Conservation (phyloP, 1,284 basidiomycete genomes). For the Trametes polyzona region DNA sequence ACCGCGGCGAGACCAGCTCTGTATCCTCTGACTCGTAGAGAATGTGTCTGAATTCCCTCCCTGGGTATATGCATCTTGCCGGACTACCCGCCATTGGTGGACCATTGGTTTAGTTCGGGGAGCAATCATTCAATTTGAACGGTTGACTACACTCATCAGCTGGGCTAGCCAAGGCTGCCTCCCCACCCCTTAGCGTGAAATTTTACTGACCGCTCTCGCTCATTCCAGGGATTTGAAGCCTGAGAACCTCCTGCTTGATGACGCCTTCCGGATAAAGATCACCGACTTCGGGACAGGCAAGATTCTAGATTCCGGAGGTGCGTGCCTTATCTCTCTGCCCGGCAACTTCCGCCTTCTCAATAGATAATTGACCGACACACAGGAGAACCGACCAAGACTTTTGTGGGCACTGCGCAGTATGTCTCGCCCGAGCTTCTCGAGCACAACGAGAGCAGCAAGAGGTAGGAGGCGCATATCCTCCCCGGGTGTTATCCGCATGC, state of each 20-base stretch:
- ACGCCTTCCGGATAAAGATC: slow-evolving; percentile 86
- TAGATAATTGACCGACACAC: slow-evolving; percentile 23
- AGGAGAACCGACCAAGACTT: slow-evolving; percentile 73
- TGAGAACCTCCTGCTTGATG: slow-evolving; percentile 90
- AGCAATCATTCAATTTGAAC: background rate
- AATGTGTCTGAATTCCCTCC: no score
- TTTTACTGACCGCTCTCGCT: slow-evolving; percentile 8
- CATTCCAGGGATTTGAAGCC: slow-evolving; percentile 80
- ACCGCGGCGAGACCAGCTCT: no score
- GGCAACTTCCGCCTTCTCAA: slow-evolving; percentile 22
- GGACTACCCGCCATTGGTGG: no score
- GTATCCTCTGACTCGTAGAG: no score
- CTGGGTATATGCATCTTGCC: no score
- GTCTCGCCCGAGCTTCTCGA: slow-evolving; percentile 92
- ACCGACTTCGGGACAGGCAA: slow-evolving; percentile 98
- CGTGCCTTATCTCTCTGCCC: slow-evolving; percentile 27
- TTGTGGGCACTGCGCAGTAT: slow-evolving; percentile 97
- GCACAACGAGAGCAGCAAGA: slow-evolving; percentile 72
- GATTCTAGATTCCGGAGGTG: slow-evolving; percentile 66
- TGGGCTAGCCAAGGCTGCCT: background rate
- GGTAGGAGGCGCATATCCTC: slow-evolving; percentile 42
- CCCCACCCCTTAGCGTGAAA: background rate
- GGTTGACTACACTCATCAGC: no score
- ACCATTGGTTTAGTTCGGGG: no score
- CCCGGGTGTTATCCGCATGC: background rate